phyloP scores from a whole-genome alignment of 1,284 basidiomycete species.

The Leccinum fallax region DNA sequence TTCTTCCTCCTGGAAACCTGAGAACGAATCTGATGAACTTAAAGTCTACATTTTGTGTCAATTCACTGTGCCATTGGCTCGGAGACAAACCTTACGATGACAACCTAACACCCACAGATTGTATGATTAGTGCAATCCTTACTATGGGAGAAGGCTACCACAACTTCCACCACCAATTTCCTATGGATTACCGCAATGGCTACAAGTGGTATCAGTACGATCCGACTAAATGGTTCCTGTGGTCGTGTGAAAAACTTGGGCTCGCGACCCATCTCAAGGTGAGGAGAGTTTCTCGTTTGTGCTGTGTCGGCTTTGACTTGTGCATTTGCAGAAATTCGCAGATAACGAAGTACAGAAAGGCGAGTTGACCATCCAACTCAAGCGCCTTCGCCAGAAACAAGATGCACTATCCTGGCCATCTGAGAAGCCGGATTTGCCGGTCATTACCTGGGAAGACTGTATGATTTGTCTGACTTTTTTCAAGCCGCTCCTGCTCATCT shows the following conservation, averaged over 20 bases:
- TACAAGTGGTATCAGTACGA: conserved; percentile 91
- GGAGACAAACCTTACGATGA: conserved; percentile 89
- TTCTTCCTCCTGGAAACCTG: background rate
- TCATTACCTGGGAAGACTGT: conserved; percentile 85
- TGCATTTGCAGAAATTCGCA: conserved; percentile 60
- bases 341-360: conserved; percentile 91
- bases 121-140: conserved; percentile 81
- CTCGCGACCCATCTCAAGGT: conserved; percentile 84
- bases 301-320: background rate
- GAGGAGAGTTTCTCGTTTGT: background rate
- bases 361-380: conserved; percentile 87
- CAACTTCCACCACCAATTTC: conserved; percentile 94
- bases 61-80: conserved; percentile 91
- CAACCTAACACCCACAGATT: conserved; percentile 87
- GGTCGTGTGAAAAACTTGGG: conserved; percentile 59
- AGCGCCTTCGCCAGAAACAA: conserved; percentile 70
- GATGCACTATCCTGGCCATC: conserved; percentile 75
- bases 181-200: conserved; percentile 79
- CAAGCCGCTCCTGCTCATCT: background rate
- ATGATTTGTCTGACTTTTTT: conserved; percentile 23
- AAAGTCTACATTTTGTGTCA: conserved; percentile 90
- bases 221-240: conserved; percentile 89
- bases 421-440: conserved; percentile 71
- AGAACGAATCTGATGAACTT: background rate
- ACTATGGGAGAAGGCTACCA: conserved; percentile 95